Evolutionary conservation across 148 eudicot species (phyloP).

Genomic region (Spergularia marina): DNA sequence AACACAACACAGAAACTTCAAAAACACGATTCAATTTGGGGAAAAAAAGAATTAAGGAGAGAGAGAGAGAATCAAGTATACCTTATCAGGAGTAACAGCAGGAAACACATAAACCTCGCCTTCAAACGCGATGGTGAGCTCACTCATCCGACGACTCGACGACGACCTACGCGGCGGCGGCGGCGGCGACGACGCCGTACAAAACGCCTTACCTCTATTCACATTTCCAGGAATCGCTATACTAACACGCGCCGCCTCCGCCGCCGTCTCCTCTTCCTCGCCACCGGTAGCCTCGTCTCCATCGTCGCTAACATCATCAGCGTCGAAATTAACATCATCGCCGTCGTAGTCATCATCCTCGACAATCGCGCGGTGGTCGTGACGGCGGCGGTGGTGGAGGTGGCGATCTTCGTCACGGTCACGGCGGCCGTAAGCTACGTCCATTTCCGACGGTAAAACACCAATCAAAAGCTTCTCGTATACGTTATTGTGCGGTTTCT

Average conservation of each 20-base stretch:
- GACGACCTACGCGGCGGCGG: background rate
- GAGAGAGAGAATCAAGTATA: background rate
- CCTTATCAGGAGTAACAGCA: constrained; percentile 75
- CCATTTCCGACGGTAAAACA: constrained; percentile 18
- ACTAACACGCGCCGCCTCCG: constrained; percentile 11
- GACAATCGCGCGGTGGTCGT: constrained; percentile 9
- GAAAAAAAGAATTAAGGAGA: background rate
- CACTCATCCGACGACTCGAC: constrained; percentile 29
- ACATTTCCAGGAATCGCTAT: constrained; percentile 15
- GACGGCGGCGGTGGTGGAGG: background rate
- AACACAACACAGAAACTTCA: background rate
- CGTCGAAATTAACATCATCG: constrained; percentile 17
- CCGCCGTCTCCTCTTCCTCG: constrained; percentile 15
- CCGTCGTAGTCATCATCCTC: constrained; percentile 27
- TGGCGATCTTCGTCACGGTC: constrained; percentile 8
- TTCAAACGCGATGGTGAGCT: constrained; percentile 57
- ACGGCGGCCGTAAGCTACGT: constrained; percentile 7
- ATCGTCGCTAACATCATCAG: constrained; percentile 25
- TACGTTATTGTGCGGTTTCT: background rate
- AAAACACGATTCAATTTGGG: background rate
- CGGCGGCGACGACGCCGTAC: background rate
- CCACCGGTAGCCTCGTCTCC: constrained; percentile 21
- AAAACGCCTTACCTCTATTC: background rate
- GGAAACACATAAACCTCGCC: constrained; percentile 61
- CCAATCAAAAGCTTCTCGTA: background rate